A percentile compares a stretch with the other conserved stretches of the same genome.
Evolutionary conservation across 192 early-diverging fungal genomes (phyloP).

Genomic region (Coemansia sp.): DNA sequence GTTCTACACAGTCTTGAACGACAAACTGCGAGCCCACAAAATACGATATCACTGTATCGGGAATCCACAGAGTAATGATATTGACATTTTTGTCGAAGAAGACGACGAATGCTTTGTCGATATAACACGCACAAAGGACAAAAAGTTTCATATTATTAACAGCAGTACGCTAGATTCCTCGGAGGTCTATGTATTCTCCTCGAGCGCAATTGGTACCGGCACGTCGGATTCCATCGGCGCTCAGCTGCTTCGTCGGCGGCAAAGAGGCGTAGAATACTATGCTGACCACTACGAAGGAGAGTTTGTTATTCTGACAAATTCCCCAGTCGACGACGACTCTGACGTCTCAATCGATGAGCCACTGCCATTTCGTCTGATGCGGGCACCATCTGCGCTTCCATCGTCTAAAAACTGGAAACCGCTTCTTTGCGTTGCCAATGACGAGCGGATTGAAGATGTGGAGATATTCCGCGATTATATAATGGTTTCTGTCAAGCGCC

Average conservation of each 20-base stretch:
- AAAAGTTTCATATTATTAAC: constrained; percentile 65
- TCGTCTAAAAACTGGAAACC: constrained; percentile 58
- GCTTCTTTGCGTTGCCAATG: constrained; percentile 57
- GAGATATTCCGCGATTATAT: constrained; percentile 63
- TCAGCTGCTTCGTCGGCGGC: constrained; percentile 57
- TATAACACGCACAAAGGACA: constrained; percentile 73
- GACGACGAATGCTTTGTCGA: constrained; percentile 72
- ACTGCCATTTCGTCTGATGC: constrained; percentile 64
- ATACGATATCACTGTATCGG: constrained; percentile 43
- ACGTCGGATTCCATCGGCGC: constrained; percentile 6
- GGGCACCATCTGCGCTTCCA: constrained; percentile 40
- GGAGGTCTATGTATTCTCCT: constrained; percentile 60
- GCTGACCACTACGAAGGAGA: constrained; percentile 68
- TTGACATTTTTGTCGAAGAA: constrained; percentile 61
- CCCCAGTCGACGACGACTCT: constrained; percentile 6
- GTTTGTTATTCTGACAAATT: constrained; percentile 53
- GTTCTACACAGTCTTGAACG: constrained; percentile 69
- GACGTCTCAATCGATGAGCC: constrained; percentile 32
- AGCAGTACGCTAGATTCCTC: constrained; percentile 71
- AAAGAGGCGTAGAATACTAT: constrained; percentile 67
- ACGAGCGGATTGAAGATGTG: constrained; percentile 72
- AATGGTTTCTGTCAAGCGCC: constrained; percentile 40
- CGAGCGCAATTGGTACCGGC: not conserved
- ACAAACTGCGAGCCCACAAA: constrained; percentile 65
- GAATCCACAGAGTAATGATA: constrained; percentile 9